These are phyloP conservation scores for Symbiodinium pilosum DNA, from an alignment of 73 alveolate species.

Conservation along the genomic window DNA sequence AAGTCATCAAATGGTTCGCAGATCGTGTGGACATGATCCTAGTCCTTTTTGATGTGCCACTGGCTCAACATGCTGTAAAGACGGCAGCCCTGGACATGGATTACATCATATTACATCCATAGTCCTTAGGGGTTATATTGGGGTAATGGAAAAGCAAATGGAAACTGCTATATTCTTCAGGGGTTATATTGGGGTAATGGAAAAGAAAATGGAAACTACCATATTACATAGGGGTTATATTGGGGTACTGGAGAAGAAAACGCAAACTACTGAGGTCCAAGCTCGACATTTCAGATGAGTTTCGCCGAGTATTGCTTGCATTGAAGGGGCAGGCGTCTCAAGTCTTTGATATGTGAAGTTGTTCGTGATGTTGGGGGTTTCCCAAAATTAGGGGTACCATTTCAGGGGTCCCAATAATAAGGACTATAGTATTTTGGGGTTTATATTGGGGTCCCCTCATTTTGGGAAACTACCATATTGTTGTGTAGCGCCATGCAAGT, in stretches of 20 bases:
- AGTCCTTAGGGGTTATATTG: too few species aligned
- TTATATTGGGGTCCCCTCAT: too few species aligned
- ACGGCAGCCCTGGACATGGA: neutral
- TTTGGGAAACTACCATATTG: neutral
- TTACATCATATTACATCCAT: too few species aligned
- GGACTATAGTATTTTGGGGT: too few species aligned
- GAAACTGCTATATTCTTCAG: too few species aligned
- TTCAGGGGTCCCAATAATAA: too few species aligned
- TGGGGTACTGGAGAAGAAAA: neutral
- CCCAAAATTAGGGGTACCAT: too few species aligned
- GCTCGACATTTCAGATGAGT: constrained; percentile 93
- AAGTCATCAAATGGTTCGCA: constrained; percentile 82
- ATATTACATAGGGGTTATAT: too few species aligned
- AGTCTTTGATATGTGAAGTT: neutral
- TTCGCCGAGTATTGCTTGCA: constrained; percentile 73
- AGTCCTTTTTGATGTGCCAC: constrained; percentile 47
- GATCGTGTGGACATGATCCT: constrained; percentile 91
- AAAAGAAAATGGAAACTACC: too few species aligned
- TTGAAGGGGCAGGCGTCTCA: constrained; percentile 69
- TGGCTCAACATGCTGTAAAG: neutral
- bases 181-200: too few species aligned
- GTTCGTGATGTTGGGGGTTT: neutral
- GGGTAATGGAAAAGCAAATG: too few species aligned
- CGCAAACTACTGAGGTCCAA: constrained; percentile 28
- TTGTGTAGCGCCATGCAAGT: neutral